Evolutionary conservation across 768 basidiomycete genomes (phyloP), one percentile per base, ranked within the genome.

Genomic region (Collybia sordida): DNA sequence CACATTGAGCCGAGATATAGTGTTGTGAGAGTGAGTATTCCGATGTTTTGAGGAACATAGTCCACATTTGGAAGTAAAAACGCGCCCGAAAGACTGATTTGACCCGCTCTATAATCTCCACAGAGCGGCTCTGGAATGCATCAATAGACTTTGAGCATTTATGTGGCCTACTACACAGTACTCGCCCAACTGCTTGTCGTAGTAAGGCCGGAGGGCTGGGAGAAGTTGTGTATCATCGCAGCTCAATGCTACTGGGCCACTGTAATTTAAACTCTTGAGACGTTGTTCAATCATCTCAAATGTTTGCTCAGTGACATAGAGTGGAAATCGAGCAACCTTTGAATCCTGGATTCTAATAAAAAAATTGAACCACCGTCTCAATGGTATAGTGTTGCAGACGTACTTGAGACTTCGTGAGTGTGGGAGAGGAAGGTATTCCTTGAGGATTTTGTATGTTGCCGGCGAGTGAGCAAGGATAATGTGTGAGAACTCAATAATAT

Each of bases 121-220:
- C 60, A 5, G 34, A 18, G 0, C 66, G 60, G 45, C 64, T 73
- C 42, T 74, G 73, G 38, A 67, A 72, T 0, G 71, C 69, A 51
- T 75, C 71, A 14, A 68, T 42, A 0, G 73, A 53, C 40, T 75
- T 69, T 0, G n/a, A n/a, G n/a, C n/a, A n/a, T 25, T 25, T 24
- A 44, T 18, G 21, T 31, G 28, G 27, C 27, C 27, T 5, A 27
- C 11, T 5, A 27, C 11, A 27, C 11, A 27, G 11, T 27, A 27
- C 27, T 11, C 43, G 6, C 12, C 43, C 6, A 18, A 21, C 4
- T 45, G 15, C 6, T 19, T 17, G 11, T 45, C 27, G 9, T 44
- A 44, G 28, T 44, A 44, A 25, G 35, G 17, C 25, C 31, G n/a
- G 21, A 45, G 15, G 12, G 42, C 7, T 1, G 27, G 8, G 9